Conservation (phyloP, 768 basidiomycete genomes). For the Lactarius hatsudake region DNA sequence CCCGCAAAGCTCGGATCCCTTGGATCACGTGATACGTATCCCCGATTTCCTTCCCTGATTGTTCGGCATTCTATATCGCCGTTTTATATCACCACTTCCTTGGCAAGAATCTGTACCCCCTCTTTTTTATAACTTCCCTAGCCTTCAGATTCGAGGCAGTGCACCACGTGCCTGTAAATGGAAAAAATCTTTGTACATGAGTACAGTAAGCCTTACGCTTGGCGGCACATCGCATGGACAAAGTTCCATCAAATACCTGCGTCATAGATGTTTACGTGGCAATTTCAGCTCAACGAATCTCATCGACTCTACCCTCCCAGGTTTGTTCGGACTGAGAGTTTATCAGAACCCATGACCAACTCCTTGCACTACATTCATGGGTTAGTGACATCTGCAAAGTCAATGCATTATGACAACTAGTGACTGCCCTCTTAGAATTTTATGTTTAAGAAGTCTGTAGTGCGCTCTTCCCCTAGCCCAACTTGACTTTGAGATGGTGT, state of each 20-base stretch:
- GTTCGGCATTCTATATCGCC: too few species aligned
- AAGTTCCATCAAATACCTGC: background rate
- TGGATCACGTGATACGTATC: background rate
- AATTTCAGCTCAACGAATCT: too few species aligned
- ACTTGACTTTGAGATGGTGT: background rate
- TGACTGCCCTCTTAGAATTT: background rate
- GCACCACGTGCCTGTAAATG: background rate
- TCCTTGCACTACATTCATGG: background rate
- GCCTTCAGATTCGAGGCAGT: background rate
- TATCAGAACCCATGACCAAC: background rate
- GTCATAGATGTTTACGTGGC: too few species aligned
- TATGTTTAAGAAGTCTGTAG: background rate
- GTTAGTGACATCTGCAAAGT: background rate
- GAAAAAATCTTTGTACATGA: background rate
- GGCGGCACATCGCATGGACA: background rate
- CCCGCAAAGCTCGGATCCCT: background rate
- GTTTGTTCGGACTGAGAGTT: too few species aligned
- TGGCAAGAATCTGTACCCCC: background rate
- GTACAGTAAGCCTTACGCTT: background rate
- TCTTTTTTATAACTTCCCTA: too few species aligned
- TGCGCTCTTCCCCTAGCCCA: background rate
- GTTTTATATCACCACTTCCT: background rate
- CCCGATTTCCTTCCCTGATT: background rate
- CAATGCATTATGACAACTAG: background rate
- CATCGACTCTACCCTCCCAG: too few species aligned